Evolutionary conservation across 1,284 basidiomycete species (phyloP).

Genomic region (Phellinidium pouzarii): DNA sequence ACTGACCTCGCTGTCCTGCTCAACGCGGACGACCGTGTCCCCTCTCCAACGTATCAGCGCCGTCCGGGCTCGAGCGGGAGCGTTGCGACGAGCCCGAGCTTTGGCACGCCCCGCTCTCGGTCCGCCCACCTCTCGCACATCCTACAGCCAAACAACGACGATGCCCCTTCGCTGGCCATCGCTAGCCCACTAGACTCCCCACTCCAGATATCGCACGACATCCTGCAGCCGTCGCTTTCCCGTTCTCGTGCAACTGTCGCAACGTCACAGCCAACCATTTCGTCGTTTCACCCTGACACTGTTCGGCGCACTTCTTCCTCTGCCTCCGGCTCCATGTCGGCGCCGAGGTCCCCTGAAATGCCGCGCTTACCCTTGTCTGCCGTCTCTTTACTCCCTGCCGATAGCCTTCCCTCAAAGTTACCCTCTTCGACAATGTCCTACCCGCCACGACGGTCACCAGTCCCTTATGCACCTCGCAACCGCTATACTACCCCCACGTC

Average conservation of each 20-base stretch:
- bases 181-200: constrained; percentile 12
- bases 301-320: constrained; percentile 13
- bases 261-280: not conserved
- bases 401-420: constrained; percentile 7
- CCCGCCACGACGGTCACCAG: constrained; percentile 20
- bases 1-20: constrained; percentile 66
- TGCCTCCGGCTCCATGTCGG: constrained; percentile 4
- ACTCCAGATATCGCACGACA: constrained; percentile 4
- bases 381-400: constrained; percentile 4
- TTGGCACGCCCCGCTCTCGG: constrained; percentile 16
- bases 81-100: constrained; percentile 12
- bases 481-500: constrained; percentile 54
- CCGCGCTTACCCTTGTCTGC: constrained; percentile 15
- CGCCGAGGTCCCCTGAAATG: constrained; percentile 14
- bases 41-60: constrained; percentile 20
- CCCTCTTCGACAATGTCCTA: constrained; percentile 8
- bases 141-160: constrained; percentile 14
- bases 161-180: constrained; percentile 7
- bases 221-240: constrained; percentile 9
- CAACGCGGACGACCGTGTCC: constrained; percentile 43
- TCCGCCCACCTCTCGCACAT: constrained; percentile 19
- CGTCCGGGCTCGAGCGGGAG: constrained; percentile 16
- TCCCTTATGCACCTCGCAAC: constrained; percentile 60
- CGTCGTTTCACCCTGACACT: constrained; percentile 5
- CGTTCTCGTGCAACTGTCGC: constrained; percentile 1